Evolutionary conservation across 345 rosid species (phyloP).

Genomic region (Firmiana major): DNA sequence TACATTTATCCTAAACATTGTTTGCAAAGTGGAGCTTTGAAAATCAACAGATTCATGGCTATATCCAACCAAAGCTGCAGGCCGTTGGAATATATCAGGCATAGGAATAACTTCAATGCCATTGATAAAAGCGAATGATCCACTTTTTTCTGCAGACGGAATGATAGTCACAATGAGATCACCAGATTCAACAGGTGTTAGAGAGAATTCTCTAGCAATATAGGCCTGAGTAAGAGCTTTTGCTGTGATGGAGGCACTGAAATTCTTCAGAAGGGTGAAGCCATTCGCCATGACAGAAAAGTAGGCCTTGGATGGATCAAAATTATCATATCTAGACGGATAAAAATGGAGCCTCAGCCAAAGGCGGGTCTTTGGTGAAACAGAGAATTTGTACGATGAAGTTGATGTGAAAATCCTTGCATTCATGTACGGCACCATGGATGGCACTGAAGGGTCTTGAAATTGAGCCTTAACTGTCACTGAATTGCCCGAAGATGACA

Average conservation of each 20-base stretch:
- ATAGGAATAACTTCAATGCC: constrained; percentile 54
- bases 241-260: constrained; percentile 49
- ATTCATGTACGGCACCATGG: constrained; percentile 48
- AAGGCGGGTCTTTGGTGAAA: constrained; percentile 25
- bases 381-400: constrained; percentile 38
- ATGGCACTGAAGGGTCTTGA: constrained; percentile 49
- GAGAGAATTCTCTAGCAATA: constrained; percentile 40
- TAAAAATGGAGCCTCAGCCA: constrained; percentile 54
- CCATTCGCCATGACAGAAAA: constrained; percentile 36
- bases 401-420: constrained; percentile 49
- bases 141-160: constrained; percentile 26
- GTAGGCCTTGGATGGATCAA: constrained; percentile 28
- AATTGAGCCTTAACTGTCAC: constrained; percentile 22
- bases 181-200: constrained; percentile 25
- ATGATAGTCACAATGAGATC: constrained; percentile 32
- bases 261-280: constrained; percentile 46
- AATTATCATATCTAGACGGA: constrained; percentile 32
- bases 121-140: constrained; percentile 49
- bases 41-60: constrained; percentile 23
- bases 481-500: constrained; percentile 21
- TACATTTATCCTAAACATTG: constrained; percentile 52
- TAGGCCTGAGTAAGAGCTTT: constrained; percentile 47
- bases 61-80: constrained; percentile 37
- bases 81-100: constrained; percentile 33
- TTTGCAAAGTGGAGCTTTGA: constrained; percentile 33